A percentile compares a stretch with the other conserved stretches of the same genome.
These are phyloP conservation scores for Primulina tabacum DNA, from an alignment of 257 asterid genomes.

Conservation along the genomic window DNA sequence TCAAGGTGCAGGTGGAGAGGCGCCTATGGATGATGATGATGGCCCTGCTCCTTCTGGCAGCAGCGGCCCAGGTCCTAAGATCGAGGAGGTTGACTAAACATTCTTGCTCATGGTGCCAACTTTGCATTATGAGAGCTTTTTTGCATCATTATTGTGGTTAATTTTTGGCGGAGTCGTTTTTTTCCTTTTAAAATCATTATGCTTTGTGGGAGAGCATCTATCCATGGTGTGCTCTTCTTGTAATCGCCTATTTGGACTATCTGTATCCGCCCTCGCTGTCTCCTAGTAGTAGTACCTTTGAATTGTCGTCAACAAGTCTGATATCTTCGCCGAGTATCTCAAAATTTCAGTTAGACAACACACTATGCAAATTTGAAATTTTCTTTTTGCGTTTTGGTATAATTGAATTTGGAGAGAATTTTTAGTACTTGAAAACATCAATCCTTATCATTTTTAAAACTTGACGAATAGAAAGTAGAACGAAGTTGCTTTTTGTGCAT, in stretches of 20 bases:
- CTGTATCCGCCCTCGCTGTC: too few relatives aligned
- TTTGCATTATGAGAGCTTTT: neutral
- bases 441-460: too few relatives aligned
- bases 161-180: neutral
- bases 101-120: neutral
- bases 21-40: constrained; percentile 44
- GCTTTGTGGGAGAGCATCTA: neutral
- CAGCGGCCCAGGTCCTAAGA: constrained; percentile 21
- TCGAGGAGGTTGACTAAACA: constrained; percentile 26
- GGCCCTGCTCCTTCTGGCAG: constrained; percentile 25
- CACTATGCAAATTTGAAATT: too few relatives aligned
- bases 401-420: neutral
- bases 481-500: neutral
- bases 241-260: neutral
- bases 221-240: neutral
- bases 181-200: neutral
- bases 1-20: constrained; percentile 27
- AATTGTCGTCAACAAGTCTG: too few relatives aligned
- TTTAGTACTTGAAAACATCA: neutral
- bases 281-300: too few relatives aligned
- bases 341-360: neutral
- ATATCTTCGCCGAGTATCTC: neutral
- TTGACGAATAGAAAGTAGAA: too few relatives aligned
- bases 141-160: neutral
- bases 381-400: neutral